Base-by-base conservation (phyloP, 2,329 filamentous ascomycete genomes). In the Ascochyta rabiei region DNA sequence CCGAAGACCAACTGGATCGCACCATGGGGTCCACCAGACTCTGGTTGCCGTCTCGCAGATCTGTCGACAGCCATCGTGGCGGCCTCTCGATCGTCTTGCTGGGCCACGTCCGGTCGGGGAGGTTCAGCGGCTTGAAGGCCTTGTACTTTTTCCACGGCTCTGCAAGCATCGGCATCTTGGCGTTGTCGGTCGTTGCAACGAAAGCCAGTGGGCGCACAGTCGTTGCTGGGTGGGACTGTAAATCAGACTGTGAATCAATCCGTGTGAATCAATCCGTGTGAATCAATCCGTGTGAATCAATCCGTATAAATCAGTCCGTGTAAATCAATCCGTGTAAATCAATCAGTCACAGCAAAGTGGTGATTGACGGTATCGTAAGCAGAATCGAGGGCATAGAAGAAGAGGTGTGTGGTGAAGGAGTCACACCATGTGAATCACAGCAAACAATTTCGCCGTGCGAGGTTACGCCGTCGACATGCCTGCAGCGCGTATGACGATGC, bases 1-100 rank as follows among this genome's bases (percentile, higher is more conserved):
- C 5, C 6, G 13, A 24, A 6, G 9, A 7, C 3, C 15, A 10
- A 28, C 4, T 39, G 13, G 19, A 30, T 45, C 84, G 64, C 81
- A 91, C 89, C 93, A 98, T 97, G 60, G 93, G 93, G 75, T 96
- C 91, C 30, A 91, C 87, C 76, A 96, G 81, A 76, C 89, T 93
- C 81, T 98, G 93, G 81, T 97, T 97, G 53, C 93, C 93, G 81
- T 98, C 93, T 70, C 93, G 83, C 68, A 96, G 79, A 75, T 95
- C 90, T 35, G 91, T 96, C 39, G 90, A 89, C 72, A 97, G 86
- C 93, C 93, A 98, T 69, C 93, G 84, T 31, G 92, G 93, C 44
- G 93, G 85, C 79, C 93, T 95, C 69, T 90, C 85, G 68, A 97
- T 84, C 35, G 84, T 86, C 79, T 90, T 93, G 72, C 84, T 84